phyloP scores from a whole-genome alignment of 257 asterid genomes.

The Henckelia pumila region DNA sequence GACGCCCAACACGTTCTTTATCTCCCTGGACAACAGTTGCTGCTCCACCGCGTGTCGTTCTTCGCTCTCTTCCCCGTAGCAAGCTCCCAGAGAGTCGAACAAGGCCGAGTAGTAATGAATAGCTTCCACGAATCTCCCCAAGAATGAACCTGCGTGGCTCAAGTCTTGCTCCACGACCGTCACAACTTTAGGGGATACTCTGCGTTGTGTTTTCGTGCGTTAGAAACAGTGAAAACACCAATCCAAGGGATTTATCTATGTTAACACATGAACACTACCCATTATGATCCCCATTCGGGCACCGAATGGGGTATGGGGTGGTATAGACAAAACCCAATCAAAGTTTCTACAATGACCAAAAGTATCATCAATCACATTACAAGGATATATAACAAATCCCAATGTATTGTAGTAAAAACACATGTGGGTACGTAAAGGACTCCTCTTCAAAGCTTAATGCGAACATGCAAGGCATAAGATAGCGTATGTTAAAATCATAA shows the following conservation, averaged over 20 bases:
- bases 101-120: constrained; percentile 94
- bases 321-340: too few species aligned
- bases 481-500: background rate
- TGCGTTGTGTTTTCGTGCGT: constrained; percentile 20
- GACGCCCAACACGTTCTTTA: constrained; percentile 67
- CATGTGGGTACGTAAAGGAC: background rate
- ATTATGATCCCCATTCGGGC: too few species aligned
- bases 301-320: too few species aligned
- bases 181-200: constrained; percentile 91
- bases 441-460: background rate
- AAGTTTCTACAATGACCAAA: background rate
- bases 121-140: constrained; percentile 94
- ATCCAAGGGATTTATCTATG: too few species aligned
- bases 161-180: constrained; percentile 95
- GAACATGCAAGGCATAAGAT: background rate
- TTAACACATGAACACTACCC: too few species aligned
- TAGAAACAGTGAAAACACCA: background rate
- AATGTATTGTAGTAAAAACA: too few species aligned
- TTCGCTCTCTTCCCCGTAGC: constrained; percentile 94
- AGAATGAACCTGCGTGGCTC: constrained; percentile 89
- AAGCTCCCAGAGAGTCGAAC: constrained; percentile 94
- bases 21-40: constrained; percentile 84
- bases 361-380: background rate
- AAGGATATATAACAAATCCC: too few species aligned
- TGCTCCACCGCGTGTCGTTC: constrained; percentile 94